These are phyloP conservation scores for Podosphaera aphanis DNA, from an alignment of 2,329 filamentous ascomycete genomes.

Conservation along the genomic window DNA sequence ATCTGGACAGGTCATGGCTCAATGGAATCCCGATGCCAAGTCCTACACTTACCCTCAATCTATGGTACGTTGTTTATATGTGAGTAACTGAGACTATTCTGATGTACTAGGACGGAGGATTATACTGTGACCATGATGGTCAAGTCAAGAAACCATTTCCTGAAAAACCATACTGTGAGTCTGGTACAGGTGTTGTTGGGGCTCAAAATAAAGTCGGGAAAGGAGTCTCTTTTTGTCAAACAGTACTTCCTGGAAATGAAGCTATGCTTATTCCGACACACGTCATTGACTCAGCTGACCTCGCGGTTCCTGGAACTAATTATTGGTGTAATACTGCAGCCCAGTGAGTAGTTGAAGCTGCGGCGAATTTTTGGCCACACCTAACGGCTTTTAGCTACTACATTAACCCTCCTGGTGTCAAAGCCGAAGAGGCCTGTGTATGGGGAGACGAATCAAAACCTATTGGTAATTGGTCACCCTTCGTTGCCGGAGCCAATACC, in stretches of 20 bases:
- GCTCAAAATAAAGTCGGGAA: slow-evolving; percentile 42
- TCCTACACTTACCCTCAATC: slow-evolving; percentile 44
- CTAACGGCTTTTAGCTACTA: slow-evolving; percentile 33
- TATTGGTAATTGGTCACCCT: slow-evolving; percentile 55
- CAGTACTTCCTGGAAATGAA: slow-evolving; percentile 55
- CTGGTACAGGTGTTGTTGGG: slow-evolving; percentile 39
- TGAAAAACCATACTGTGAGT: slow-evolving; percentile 42
- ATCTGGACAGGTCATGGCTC: slow-evolving; percentile 50
- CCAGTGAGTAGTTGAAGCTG: slow-evolving; percentile 35
- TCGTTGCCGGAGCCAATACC: slow-evolving; percentile 53
- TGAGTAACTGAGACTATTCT: slow-evolving; percentile 1
- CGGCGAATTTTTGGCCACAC: slow-evolving; percentile 2
- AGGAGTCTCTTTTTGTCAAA: slow-evolving; percentile 52
- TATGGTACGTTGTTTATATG: slow-evolving; percentile 30
- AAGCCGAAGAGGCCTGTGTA: slow-evolving; percentile 35
- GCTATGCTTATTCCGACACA: slow-evolving; percentile 64
- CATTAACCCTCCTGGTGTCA: slow-evolving; percentile 49
- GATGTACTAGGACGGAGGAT: slow-evolving; percentile 38
- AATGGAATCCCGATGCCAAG: slow-evolving; percentile 50
- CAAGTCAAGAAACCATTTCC: slow-evolving; percentile 46
- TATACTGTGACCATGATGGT: slow-evolving; percentile 46
- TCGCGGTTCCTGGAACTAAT: slow-evolving; percentile 44
- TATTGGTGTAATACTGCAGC: slow-evolving; percentile 56
- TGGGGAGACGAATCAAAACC: slow-evolving; percentile 43
- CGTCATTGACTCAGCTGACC: slow-evolving; percentile 28